Evolutionary conservation across 768 basidiomycete species (phyloP).

Genomic region (Paxillus ammoniavirescens): DNA sequence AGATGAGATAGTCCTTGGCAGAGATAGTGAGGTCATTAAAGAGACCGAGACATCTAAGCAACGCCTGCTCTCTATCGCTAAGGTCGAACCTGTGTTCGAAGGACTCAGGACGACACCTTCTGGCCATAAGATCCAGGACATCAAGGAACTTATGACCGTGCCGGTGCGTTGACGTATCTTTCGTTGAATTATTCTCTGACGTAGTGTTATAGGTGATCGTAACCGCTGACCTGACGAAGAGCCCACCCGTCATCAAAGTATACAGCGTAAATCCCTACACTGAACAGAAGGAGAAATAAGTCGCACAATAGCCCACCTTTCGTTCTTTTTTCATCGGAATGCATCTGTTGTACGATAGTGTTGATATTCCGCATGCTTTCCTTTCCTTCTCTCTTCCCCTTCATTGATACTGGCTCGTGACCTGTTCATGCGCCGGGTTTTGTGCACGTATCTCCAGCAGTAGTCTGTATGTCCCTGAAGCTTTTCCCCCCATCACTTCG

Average conservation of each 20-base stretch:
- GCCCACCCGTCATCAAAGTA: slow-evolving; percentile 95
- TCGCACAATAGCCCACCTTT: slow-evolving; percentile 6
- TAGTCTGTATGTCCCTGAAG: slow-evolving; percentile 23
- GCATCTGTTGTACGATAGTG: slow-evolving; percentile 30
- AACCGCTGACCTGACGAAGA: slow-evolving; percentile 93
- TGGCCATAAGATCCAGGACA: slow-evolving; percentile 95
- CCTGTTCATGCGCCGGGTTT: slow-evolving; percentile 25
- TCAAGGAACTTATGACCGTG: slow-evolving; percentile 89
- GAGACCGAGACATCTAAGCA: slow-evolving; percentile 71
- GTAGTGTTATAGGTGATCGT: slow-evolving; percentile 71
- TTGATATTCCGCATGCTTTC: slow-evolving; percentile 31
- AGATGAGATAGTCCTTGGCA: slow-evolving; percentile 78
- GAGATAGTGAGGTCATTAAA: slow-evolving; percentile 40
- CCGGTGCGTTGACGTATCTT: slow-evolving; percentile 57
- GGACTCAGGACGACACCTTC: slow-evolving; percentile 68
- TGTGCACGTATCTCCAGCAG: slow-evolving; percentile 30
- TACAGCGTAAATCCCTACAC: slow-evolving; percentile 94
- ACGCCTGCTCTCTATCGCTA: slow-evolving; percentile 71
- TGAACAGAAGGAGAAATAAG: slow-evolving; percentile 46
- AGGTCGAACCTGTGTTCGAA: slow-evolving; percentile 78
- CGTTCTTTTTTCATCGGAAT: background rate
- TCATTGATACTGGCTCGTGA: slow-evolving; percentile 31
- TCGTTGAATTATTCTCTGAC: slow-evolving; percentile 3
- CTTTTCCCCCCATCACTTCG: slow-evolving; percentile 10
- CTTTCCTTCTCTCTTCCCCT: slow-evolving; percentile 18